phyloP scores from a whole-genome alignment of 495 filamentous ascomycete species.

The Xylaria curta region DNA sequence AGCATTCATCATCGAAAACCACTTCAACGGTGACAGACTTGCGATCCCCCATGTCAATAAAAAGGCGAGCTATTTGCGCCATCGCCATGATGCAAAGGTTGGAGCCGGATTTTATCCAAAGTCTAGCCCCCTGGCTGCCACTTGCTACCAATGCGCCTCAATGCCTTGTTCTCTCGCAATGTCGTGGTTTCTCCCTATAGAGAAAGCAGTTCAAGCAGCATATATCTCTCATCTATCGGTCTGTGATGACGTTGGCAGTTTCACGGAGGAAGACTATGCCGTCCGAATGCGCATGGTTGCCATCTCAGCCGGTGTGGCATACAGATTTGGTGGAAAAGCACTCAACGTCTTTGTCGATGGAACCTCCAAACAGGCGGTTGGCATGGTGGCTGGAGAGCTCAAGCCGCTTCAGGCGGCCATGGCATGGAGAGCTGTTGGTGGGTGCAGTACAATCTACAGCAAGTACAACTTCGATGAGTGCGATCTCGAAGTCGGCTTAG shows the following conservation, averaged over 20 bases:
- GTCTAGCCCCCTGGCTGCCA: slow-evolving; percentile 14
- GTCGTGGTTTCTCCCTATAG: slow-evolving; percentile 7
- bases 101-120: slow-evolving; percentile 22
- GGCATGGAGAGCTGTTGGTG: slow-evolving; percentile 17
- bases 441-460: slow-evolving; percentile 23
- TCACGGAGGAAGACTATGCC: slow-evolving; percentile 16
- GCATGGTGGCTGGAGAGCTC: neutral
- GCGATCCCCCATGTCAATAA: slow-evolving; percentile 22
- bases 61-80: slow-evolving; percentile 23
- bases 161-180: slow-evolving; percentile 11
- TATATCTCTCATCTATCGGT: slow-evolving; percentile 23
- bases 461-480: slow-evolving; percentile 21
- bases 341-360: slow-evolving; percentile 18
- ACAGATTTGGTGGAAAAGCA: slow-evolving; percentile 12
- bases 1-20: slow-evolving; percentile 9
- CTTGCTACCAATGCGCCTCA: slow-evolving; percentile 19
- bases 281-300: slow-evolving; percentile 25
- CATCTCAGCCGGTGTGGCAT: slow-evolving; percentile 11
- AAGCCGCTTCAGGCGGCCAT: slow-evolving; percentile 15
- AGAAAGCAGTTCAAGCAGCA: slow-evolving; percentile 11
- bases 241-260: slow-evolving; percentile 21
- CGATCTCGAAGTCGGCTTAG: slow-evolving; percentile 16
- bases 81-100: slow-evolving; percentile 8
- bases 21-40: slow-evolving; percentile 17
- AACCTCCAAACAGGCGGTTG: slow-evolving; percentile 20